These are phyloP conservation scores for Scortechinia acanthostroma DNA, from an alignment of 2,329 filamentous ascomycete genomes.

Conservation along the genomic window DNA sequence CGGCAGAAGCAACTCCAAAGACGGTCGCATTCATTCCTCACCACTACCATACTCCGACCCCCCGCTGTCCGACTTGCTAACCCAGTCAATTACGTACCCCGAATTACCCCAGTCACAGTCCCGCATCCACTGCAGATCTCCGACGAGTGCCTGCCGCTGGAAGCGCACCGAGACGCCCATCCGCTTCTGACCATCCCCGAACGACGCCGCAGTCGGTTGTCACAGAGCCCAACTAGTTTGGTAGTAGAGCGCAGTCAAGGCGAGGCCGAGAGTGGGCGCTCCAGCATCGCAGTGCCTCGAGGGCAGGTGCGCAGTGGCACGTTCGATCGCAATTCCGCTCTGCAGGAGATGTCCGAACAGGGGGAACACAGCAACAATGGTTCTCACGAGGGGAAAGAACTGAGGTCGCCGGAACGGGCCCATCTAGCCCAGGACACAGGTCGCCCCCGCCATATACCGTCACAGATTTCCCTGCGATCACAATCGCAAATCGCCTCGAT, in stretches of 20 bases:
- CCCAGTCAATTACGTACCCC: conserved; percentile 1
- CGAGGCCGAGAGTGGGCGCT: not conserved
- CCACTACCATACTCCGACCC: not conserved
- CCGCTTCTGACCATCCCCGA: not conserved
- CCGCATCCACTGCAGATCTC: not conserved
- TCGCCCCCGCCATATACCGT: not conserved
- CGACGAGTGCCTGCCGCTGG: not conserved
- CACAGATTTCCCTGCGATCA: not conserved
- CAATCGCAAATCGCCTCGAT: conserved; percentile 2
- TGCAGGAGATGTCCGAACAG: not conserved
- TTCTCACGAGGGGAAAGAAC: not conserved
- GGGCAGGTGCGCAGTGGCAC: not conserved
- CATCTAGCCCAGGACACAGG: not conserved
- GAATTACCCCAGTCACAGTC: not conserved
- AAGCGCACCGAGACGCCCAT: not conserved
- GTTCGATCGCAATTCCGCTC: no score
- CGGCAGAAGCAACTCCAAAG: no score
- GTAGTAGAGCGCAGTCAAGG: not conserved
- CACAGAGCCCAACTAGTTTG: not conserved
- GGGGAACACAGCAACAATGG: not conserved
- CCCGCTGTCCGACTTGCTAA: not conserved
- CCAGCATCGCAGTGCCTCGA: not conserved
- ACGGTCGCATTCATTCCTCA: no score
- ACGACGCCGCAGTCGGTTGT: not conserved
- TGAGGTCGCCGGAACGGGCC: not conserved